Evolutionary conservation across 2,329 filamentous ascomycete genomes (phyloP), one percentile per base, ranked within the genome.

Genomic region (Xylariaceae sp.): DNA sequence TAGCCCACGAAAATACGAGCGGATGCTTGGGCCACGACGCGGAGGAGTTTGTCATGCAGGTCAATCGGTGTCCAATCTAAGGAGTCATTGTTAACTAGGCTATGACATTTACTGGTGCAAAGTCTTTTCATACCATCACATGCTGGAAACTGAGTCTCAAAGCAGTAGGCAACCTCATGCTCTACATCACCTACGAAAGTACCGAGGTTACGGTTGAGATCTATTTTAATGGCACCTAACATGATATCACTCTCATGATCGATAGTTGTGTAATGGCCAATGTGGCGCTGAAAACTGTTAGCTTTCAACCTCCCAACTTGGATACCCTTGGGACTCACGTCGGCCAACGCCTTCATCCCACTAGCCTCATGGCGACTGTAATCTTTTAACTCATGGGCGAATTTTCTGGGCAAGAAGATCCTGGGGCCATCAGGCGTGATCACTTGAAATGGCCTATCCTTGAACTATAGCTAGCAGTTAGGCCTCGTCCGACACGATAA

Each of bases 221-320:
- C 65, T 45, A 69, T 67, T 52, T 69, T 68, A 51, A 69, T 68
- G 0, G 66, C 59, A 3, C 65, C 65, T 4, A 69, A 46, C 65
- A 69, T 69, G 12, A 68, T 61, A 40, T 69, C 66, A 48, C 66
- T 69, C 44, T 69, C 67, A 40, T 69, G 67, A 40, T 66, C 65
- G n/a, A 69, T 69, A 5, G 65, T 69, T 12, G 67, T 69, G 20
- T 68, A 69, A 21, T 67, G 58, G 2, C 67, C 67, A 23, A 69
- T 62, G 48, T 66, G 66, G 23, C 67, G 65, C 66, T 69, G 21
- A 19, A 19, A 2, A 21, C 21, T 12, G 29, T 58, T 16, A 59
- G 26, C 49, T 29, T 53, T 50, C 20, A 7, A 42, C 3, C 1
- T n/a, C 5, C 5, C 7, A 46, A 18, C 37, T 3, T 4, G 37